Evolutionary conservation across 2,329 filamentous ascomycete genomes (phyloP), one percentile per base, ranked within the genome.

Genomic region (Dactylellina haptotyla): DNA sequence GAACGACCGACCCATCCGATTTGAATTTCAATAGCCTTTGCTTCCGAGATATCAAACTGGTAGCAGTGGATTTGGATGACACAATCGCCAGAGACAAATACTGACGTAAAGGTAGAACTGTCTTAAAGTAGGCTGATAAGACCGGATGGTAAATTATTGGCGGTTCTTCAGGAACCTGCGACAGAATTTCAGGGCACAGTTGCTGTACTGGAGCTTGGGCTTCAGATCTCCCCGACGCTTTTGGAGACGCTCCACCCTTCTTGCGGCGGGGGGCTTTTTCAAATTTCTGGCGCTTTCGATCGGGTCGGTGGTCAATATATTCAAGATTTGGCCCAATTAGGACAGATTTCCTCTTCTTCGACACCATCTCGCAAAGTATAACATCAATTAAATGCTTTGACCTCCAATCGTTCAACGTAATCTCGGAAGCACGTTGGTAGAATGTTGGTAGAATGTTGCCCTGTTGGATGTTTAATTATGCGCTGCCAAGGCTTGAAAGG

Each of bases 81-180:
- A 61, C 62, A 14, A 78, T 63, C 39, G 51, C 56, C 14, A 75
- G 57, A 10, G 57, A 43, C 23, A 93, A 82, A 81, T 92, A 91
- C 67, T 89, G 84, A 77, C 92, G 88, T 66, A 97, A 82, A 0
- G 88, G 88, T 63, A 87, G 80, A 10, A 93, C 85, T 50, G 84
- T 81, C 5, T 84, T 81, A 81, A 93, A 96, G 81, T 89, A 90
- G 74, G 86, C 85, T 48, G 84, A 84, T 65, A 96, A 83, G 32
- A 95, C 85, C 61, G 87, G 86, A 79, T 92, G 88, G 66, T 82
- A 80, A 61, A 82, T 78, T 25, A 62, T 30, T 14, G 56, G 48
- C 16, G 30, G 26, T 16, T 61, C 50, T 18, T 51, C 39, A 20
- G 50, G 23, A 4, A 14, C 12, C 23, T 45, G 75, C 75, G 5